A percentile compares a stretch with the other conserved stretches of the same genome.
Evolutionary conservation across 148 eudicot species (phyloP).

Genomic region (Chenopodium suecicum): DNA sequence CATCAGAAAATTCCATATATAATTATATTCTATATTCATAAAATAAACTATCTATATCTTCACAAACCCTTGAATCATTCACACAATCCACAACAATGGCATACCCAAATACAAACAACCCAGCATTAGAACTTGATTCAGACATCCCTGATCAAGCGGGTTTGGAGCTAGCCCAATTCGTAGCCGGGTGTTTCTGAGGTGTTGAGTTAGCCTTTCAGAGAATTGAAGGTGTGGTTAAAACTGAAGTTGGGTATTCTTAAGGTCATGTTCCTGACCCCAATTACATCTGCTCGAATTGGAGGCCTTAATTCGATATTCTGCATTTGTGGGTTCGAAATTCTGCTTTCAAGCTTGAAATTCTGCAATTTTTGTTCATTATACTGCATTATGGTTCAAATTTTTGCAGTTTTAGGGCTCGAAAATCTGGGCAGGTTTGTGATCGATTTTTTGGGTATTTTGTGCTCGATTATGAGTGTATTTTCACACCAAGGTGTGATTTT

Average conservation of each 20-base stretch:
- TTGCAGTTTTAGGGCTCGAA: too few relatives aligned
- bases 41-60: too few relatives aligned
- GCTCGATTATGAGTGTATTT: too few relatives aligned
- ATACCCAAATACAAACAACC: conserved; percentile 38
- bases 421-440: too few relatives aligned
- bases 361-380: too few relatives aligned
- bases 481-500: too few relatives aligned
- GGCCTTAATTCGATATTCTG: too few relatives aligned
- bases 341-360: too few relatives aligned
- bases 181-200: conserved; percentile 96
- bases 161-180: conserved; percentile 80
- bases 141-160: conserved; percentile 53
- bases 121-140: conserved; percentile 58
- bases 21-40: too few relatives aligned
- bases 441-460: too few relatives aligned
- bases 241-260: conserved; percentile 92
- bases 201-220: conserved; percentile 90
- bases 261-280: conserved; percentile 68
- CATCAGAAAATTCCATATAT: background rate
- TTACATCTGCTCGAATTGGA: conserved; percentile 27
- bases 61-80: background rate
- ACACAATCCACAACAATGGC: conserved; percentile 16
- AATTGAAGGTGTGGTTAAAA: conserved; percentile 65
- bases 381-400: too few relatives aligned
- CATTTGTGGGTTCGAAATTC: too few relatives aligned